Base-by-base conservation (phyloP, 306 rosid genomes). In the Prunus salicina region DNA sequence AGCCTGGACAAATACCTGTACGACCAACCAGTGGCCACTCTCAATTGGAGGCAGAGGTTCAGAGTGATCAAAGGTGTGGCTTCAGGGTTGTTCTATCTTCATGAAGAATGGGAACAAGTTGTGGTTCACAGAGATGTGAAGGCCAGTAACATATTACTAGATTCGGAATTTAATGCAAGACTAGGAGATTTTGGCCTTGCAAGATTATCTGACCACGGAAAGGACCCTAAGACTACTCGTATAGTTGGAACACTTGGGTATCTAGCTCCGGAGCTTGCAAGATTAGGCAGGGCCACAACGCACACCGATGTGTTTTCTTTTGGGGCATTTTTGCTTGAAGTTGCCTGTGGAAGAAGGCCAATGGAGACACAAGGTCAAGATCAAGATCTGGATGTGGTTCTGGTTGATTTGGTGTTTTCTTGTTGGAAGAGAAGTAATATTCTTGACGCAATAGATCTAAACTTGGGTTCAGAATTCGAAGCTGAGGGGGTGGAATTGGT, bases 101-200 rank as follows among this genome's bases (percentile, higher is more conserved):
- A 84, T 2, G 80, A 80, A 61, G 67, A 45, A 30, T 80, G 79
- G 76, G 82, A 80, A 50, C 80, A 77, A 13, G 87, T 84, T n/a
- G 87, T 84, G 28, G 38, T 84, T 55, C 87, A 84, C 56, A 57
- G 87, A 55, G 87, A 84, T 46, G 80, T 84, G 34, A 84, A 84
- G 61, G 87, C 85, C 4, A 80, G 87, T 67, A 84, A 84, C 45
- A 75, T 84, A 2, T 25, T 84, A 28, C 71, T 80, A 1, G 87
- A 84, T 38, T 30, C 56, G 12, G 87, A 80, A 22, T 20, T 84
- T n/a, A 84, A 80, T 52, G 82, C 56, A 8, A 69, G 43, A 53
- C 14, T 84, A 2, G 87, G 82, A 12, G 87, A 84, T 72, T 84
- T 84, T 16, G 87, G 87, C 4, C 81, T 80, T 1, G 87, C 87